phyloP scores from a whole-genome alignment of 2,329 filamentous ascomycete species.

The Ophiostoma montium region DNA sequence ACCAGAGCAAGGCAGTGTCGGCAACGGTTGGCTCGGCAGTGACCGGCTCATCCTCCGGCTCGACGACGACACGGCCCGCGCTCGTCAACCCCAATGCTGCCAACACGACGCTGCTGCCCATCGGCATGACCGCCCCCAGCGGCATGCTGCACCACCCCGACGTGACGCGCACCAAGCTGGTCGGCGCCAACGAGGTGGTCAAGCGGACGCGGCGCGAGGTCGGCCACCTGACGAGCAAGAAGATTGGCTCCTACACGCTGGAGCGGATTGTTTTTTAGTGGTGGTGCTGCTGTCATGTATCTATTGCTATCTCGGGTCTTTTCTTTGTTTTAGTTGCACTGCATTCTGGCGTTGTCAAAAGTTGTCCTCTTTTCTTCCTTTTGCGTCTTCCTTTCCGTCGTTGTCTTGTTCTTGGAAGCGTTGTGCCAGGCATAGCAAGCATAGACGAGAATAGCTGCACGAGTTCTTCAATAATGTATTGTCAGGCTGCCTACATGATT shows the following conservation, averaged over 20 bases:
- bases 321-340: not conserved
- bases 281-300: too few species aligned
- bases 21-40: too few species aligned
- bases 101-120: conserved; percentile 41
- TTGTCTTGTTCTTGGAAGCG: too few species aligned
- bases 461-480: too few species aligned
- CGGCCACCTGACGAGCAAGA: conserved; percentile 63
- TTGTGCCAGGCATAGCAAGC: not conserved
- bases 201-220: conserved; percentile 58
- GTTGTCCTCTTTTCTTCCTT: too few species aligned
- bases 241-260: conserved; percentile 69
- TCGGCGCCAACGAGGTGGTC: conserved; percentile 55
- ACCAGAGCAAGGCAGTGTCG: conserved; percentile 17
- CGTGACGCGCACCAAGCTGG: conserved; percentile 39
- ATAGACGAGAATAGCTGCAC: too few species aligned
- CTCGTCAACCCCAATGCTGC: conserved; percentile 27
- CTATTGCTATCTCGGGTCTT: not conserved
- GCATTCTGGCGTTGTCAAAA: not conserved
- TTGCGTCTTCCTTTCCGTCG: too few species aligned
- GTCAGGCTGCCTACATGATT: too few species aligned
- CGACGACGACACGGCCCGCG: conserved; percentile 20
- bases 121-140: conserved; percentile 49
- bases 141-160: conserved; percentile 4
- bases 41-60: too few species aligned
- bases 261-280: conserved; percentile 57